phyloP scores from a whole-genome alignment of 192 early-diverging fungal genomes.

The Coemansia biformis region DNA sequence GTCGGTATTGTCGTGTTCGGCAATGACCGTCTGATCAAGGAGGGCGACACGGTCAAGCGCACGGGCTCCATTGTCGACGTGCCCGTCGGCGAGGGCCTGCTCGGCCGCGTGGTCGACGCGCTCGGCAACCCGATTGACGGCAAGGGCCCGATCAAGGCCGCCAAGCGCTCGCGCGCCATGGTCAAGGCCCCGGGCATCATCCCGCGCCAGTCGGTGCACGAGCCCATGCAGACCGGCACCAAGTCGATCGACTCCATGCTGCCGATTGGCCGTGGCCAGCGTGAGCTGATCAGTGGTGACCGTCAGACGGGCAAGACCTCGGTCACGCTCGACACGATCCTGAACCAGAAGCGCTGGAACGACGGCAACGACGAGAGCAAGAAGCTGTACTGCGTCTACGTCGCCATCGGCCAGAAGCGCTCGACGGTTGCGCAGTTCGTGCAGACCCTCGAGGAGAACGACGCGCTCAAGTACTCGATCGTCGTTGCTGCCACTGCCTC shows the following conservation, averaged over 20 bases:
- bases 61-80: conserved; percentile 99
- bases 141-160: conserved; percentile 91
- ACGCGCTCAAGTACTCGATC: conserved; percentile 97
- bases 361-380: conserved; percentile 88
- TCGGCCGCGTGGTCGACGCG: conserved; percentile 98
- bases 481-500: conserved; percentile 99
- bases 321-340: conserved; percentile 96
- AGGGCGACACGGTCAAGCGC: conserved; percentile 99
- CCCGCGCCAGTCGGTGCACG: conserved; percentile 96
- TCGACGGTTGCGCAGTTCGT: conserved; percentile 99
- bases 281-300: conserved; percentile 99
- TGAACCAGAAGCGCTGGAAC: conserved; percentile 99
- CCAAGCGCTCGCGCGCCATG: conserved; percentile 86
- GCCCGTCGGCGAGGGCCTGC: conserved; percentile 87
- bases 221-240: conserved; percentile 99
- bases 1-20: conserved; percentile 99
- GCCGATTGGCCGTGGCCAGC: conserved; percentile 99
- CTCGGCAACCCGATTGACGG: conserved; percentile 99
- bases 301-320: conserved; percentile 99
- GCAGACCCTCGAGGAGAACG: conserved; percentile 96
- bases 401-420: conserved; percentile 98
- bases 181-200: conserved; percentile 99
- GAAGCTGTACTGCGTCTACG: conserved; percentile 99
- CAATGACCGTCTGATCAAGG: conserved; percentile 99
- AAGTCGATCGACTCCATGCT: conserved; percentile 99